Evolutionary conservation across 2,329 filamentous ascomycete species (phyloP), one percentile per base, ranked within the genome.

Genomic region (Lasiodiplodia sp.): DNA sequence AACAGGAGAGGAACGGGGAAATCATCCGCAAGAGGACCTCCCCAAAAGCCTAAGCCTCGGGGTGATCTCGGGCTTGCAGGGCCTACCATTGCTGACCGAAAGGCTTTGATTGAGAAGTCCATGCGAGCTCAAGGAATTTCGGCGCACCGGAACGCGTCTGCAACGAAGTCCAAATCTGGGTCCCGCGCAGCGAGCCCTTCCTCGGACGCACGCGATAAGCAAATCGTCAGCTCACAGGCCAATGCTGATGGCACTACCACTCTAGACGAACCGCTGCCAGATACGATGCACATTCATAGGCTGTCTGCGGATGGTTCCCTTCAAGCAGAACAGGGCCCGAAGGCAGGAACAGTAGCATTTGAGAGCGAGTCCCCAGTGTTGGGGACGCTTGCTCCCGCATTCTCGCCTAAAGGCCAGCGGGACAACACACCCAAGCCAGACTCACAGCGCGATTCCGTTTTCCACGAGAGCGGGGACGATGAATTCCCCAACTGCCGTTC

Each of bases 341-440:
- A 72, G 60, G 81, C 80, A 31, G 78, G 77, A 21, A 73, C 75
- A 16, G 83, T 81, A 2, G 79, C 81, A 56, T 82, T 84, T 58
- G 82, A 84, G 67, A 74, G 73, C 16, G 78, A 91, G 73, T 92
- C 90, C 34, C 90, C 90, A 10, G 88, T 88, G 2, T 79, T 93
- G 18, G 90, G 88, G 6, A 85, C 60, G n/a, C 58, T 68, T 21
- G 58, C 51, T 14, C 49, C 66, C 21, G 18, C 66, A 6, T 44
- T 68, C 6, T 37, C 51, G 8, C 55, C 65, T 31, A 44, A 67
- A n/a, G 21, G 11, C 31, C 53, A 55, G 37, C 38, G 23, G 14
- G 57, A 56, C 14, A 21, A 38, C 4, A 47, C 57, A 14, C 38
- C 66, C 14, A 62, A 68, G 37, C 57, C 56, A 28, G 66, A 63